Evolutionary conservation across 1,284 basidiomycete genomes (phyloP), one percentile per base, ranked within the genome.

Genomic region (Leccinum subfulvum): DNA sequence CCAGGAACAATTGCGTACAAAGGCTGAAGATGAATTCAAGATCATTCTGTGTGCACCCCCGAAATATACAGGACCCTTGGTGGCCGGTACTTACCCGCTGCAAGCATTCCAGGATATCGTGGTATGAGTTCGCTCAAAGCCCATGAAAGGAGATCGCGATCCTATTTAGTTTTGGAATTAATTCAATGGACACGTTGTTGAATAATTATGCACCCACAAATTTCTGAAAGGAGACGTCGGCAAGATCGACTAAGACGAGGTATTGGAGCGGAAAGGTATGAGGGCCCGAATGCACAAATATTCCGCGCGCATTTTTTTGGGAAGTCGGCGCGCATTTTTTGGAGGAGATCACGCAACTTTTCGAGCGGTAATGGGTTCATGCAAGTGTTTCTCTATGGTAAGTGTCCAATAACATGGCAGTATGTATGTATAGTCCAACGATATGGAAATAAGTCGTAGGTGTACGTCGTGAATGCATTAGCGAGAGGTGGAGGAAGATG

Each of bases 1-100:
- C 92, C 92, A 95, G 9, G 89, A 88, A 71, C 90, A 92, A 75
- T 95, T 93, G 41, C 94, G 78, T 57, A 94, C 78, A 70, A 91
- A 91, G 30, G 90, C 90, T 85, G 73, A 60, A 60, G 5, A 14
- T 44, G 37, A 16, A 13, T 39, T 39, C 56, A 47, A 54, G 30
- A 28, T 59, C 23, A 52, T 6, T 21, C 62, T 49, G 30, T 41
- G 58, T 23, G 64, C 21, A 51, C 49, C 23, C 8, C 23, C 18
- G 28, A 41, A 37, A 58, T 18, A 49, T 35, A 61, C 52, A 3
- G 35, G 44, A 56, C 4, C n/a, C 13, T 37, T 59, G 56, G 51
- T 54, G 26, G 9, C 35, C 57, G 58, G 49, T 41, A 62, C 80
- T 67, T 72, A 88, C 89, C 87, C 71, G 87, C 86, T 41, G 85